Evolutionary conservation across 345 rosid genomes (phyloP), one percentile per base, ranked within the genome.

Genomic region (Kandelia obovata): DNA sequence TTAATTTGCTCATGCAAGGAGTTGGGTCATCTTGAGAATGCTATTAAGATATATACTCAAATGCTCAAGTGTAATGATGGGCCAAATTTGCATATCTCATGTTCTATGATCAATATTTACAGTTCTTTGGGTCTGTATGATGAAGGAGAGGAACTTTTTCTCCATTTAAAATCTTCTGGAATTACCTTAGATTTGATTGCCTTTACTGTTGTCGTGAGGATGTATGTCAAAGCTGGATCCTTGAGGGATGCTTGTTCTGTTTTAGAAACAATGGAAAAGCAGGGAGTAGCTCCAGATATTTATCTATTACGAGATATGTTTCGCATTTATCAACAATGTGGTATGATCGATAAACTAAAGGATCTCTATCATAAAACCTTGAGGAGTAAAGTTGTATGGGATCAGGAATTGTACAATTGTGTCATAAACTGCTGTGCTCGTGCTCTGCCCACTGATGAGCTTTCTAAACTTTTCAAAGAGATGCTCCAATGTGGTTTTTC

Each of bases 1-100:
- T 77, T 93, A 68, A 86, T 91, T 72, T 90, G 93, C 73, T 87
- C 89, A 0, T 90, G 96, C 82, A 92, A 89, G 83, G 98, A 92
- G 80, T 80, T 74, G 28, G 90, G 86, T 64, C 72, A 75, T 68
- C 80, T 86, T 31, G 78, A 78, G 23, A 79, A 83, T 82, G 96
- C 97, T 71, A 83, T 87, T 61, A 84, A 82, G 76, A 83, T 90
- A 68, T 87, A 83, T 76, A 70, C 70, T 53, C 84, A 76, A 20
- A 90, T 82, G 73, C 70, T 79, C 56, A 74, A 74, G 62, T 71
- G 78, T 65, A 67, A 65, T n/a, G 74, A 58, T 56, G 80, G 80
- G 77, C 84, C 80, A 59, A 92, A 87, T 72, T 73, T 90, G 84
- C 96, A 92, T 73, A 83, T 90, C 59, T 74, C 79, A 11, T 87